Percentiles rank a stretch among this genome's conserved stretches.
These are phyloP conservation scores for Neolentinus lepideus DNA, from an alignment of 1,284 basidiomycete species.

Conservation along the genomic window DNA sequence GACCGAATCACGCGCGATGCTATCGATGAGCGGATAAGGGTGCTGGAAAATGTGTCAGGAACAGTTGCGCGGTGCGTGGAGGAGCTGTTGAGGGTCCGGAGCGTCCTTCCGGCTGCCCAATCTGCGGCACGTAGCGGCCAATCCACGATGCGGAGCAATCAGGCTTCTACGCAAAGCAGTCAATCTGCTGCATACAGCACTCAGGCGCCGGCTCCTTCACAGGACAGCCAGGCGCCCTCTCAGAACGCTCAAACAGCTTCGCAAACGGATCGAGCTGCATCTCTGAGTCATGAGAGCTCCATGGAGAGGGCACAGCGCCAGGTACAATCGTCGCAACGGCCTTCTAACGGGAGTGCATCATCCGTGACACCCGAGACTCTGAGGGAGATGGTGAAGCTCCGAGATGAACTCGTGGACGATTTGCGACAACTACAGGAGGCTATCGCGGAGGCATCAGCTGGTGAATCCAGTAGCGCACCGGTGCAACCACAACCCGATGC, in stretches of 20 bases:
- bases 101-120: slow-evolving; percentile 45
- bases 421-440: neutral
- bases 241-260: neutral
- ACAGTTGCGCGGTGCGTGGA: slow-evolving; percentile 66
- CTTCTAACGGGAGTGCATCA: too few relatives aligned
- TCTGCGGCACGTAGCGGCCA: neutral
- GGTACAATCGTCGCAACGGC: too few relatives aligned
- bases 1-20: slow-evolving; percentile 67
- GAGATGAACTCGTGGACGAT: neutral
- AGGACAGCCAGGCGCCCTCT: neutral
- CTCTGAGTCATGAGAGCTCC: too few relatives aligned
- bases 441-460: neutral
- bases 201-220: too few relatives aligned
- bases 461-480: neutral
- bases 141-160: too few relatives aligned
- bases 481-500: neutral
- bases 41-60: slow-evolving; percentile 69
- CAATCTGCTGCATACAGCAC: too few relatives aligned
- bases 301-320: too few relatives aligned
- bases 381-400: neutral
- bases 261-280: too few relatives aligned
- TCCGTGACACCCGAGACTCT: too few relatives aligned
- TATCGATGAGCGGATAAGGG: slow-evolving; percentile 74
- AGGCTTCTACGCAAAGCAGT: neutral
- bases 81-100: slow-evolving; percentile 70